Percentiles rank a stretch among this genome's conserved stretches.
These are phyloP conservation scores for Herpetomonas tarakana DNA, from an alignment of 208 protist species.

Conservation along the genomic window DNA sequence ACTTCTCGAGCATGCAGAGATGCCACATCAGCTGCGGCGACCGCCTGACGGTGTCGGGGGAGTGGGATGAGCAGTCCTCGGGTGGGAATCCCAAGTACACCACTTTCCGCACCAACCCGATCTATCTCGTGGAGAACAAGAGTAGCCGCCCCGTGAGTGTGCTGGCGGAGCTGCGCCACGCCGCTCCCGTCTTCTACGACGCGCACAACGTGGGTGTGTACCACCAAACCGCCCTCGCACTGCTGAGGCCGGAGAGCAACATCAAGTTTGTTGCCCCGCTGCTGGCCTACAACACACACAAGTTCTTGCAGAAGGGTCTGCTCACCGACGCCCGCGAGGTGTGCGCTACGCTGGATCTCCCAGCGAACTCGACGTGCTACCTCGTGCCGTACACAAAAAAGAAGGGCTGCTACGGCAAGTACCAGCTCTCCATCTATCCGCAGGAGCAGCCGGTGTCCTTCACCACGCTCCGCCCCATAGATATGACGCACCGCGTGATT, in stretches of 20 bases:
- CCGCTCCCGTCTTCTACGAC: constrained; percentile 52
- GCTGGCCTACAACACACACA: constrained; percentile 32
- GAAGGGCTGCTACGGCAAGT: constrained; percentile 49
- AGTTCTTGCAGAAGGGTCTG: constrained; percentile 41
- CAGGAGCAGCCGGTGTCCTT: constrained; percentile 67
- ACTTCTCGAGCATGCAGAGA: constrained; percentile 76
- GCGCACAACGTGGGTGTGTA: constrained; percentile 72
- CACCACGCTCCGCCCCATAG: constrained; percentile 62
- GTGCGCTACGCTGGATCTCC: constrained; percentile 50
- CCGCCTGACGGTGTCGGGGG: constrained; percentile 54
- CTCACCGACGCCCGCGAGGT: constrained; percentile 50
- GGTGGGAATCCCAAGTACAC: constrained; percentile 83
- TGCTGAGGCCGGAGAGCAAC: constrained; percentile 55
- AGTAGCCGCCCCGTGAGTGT: constrained; percentile 56
- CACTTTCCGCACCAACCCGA: constrained; percentile 85
- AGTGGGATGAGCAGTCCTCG: constrained; percentile 54
- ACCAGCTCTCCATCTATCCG: constrained; percentile 84
- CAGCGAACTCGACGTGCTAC: constrained; percentile 56
- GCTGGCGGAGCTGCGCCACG: constrained; percentile 72
- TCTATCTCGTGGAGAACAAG: constrained; percentile 86
- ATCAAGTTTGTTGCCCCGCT: constrained; percentile 56
- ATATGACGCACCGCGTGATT: constrained; percentile 43
- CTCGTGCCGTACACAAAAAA: constrained; percentile 39
- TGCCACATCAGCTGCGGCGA: constrained; percentile 88
- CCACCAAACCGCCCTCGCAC: constrained; percentile 67